Evolutionary conservation across 2,329 filamentous ascomycete genomes (phyloP).

Genomic region (Alternaria viburni): DNA sequence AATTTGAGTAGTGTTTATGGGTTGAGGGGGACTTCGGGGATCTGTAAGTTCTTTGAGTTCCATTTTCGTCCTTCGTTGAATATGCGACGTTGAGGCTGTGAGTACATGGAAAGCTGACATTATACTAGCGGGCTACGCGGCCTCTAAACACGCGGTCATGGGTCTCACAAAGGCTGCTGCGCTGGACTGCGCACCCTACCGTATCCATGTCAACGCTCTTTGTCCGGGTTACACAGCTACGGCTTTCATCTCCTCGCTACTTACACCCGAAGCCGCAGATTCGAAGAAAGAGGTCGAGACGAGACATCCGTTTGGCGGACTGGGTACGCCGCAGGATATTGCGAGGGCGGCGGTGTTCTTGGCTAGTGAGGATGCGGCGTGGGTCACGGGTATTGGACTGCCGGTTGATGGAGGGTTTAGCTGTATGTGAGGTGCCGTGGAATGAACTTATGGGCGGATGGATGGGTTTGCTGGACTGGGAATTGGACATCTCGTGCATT

Average conservation of each 20-base stretch:
- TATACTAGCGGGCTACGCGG: constrained; percentile 46
- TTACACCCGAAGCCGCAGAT: constrained; percentile 11
- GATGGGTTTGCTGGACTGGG: neutral
- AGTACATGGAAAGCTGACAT: neutral
- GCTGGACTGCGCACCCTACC: constrained; percentile 56
- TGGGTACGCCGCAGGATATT: constrained; percentile 43
- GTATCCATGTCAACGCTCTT: constrained; percentile 61
- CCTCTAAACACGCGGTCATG: constrained; percentile 59
- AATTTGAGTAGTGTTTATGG: constrained; percentile 62
- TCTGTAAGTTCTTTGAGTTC: constrained; percentile 28
- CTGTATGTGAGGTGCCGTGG: constrained; percentile 17
- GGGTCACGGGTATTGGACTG: constrained; percentile 54
- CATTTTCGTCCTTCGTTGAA: neutral
- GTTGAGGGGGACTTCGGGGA: constrained; percentile 43
- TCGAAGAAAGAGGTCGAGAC: constrained; percentile 12
- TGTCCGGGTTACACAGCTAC: constrained; percentile 57
- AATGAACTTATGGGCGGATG: no score
- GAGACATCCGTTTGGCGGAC: constrained; percentile 38
- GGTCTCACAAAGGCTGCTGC: constrained; percentile 59
- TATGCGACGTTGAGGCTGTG: no score
- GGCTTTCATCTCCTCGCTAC: constrained; percentile 32
- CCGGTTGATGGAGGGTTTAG: constrained; percentile 56
- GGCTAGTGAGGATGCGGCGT: constrained; percentile 55
- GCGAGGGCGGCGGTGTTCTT: constrained; percentile 53
- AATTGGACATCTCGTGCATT: neutral